Conservation (phyloP, 306 rosid species). For the Dryas alaskensis region DNA sequence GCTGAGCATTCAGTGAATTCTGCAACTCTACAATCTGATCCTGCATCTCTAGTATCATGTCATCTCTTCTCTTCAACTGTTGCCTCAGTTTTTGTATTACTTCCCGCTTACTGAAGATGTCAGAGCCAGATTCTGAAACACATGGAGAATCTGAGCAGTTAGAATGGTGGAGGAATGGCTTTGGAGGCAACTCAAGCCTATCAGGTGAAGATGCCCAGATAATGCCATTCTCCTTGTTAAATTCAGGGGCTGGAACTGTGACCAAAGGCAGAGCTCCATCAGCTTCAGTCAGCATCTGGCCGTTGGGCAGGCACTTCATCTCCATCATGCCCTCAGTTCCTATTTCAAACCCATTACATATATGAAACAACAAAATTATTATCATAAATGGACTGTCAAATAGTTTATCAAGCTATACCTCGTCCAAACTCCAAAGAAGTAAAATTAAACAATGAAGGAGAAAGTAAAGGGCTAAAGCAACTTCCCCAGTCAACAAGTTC, state of each 20-base stretch:
- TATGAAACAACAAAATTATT: background rate
- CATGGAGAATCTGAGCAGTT: conserved; percentile 94
- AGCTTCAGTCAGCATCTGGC: conserved; percentile 57
- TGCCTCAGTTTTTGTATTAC: conserved; percentile 91
- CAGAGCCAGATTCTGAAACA: conserved; percentile 94
- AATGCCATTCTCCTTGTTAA: conserved; percentile 71
- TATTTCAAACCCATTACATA: conserved; percentile 30
- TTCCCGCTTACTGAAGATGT: conserved; percentile 85
- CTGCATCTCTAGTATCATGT: conserved; percentile 95
- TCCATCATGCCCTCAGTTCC: conserved; percentile 58
- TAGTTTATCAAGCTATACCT: background rate
- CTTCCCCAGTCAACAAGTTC: no score
- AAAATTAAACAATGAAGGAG: background rate
- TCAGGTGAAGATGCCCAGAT: conserved; percentile 91
- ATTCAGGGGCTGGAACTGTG: conserved; percentile 67
- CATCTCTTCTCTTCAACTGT: conserved; percentile 90
- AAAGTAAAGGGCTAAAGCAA: background rate
- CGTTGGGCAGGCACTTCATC: conserved; percentile 54
- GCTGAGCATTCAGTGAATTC: conserved; percentile 65
- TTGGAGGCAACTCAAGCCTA: conserved; percentile 76
- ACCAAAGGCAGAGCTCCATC: conserved; percentile 72
- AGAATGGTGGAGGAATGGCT: conserved; percentile 73
- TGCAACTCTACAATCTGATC: conserved; percentile 84
- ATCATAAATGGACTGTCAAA: background rate
- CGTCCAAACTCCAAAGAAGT: background rate